Conservation (phyloP, 192 early-diverging fungal genomes). For the Pilaira anomala region DNA sequence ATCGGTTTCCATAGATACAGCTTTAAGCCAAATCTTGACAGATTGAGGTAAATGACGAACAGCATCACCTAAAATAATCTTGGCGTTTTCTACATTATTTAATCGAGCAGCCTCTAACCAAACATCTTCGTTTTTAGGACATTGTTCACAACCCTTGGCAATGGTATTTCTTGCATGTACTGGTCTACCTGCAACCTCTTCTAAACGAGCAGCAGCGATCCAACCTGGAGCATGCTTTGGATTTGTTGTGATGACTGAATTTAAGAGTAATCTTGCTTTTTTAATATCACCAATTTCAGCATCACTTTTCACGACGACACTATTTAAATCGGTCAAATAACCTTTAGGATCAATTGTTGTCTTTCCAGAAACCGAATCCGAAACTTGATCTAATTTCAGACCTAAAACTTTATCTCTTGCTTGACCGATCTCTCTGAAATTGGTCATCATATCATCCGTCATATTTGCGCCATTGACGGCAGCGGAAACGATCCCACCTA, state of each 20-base stretch:
- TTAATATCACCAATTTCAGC: constrained; percentile 88
- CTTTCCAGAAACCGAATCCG: constrained; percentile 82
- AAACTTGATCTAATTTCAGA: constrained; percentile 87
- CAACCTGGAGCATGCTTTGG: constrained; percentile 96
- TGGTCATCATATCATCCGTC: constrained; percentile 61
- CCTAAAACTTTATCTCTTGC: constrained; percentile 90
- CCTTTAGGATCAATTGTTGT: constrained; percentile 94
- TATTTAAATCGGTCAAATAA: constrained; percentile 91
- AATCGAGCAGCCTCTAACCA: constrained; percentile 96
- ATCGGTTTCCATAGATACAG: constrained; percentile 82
- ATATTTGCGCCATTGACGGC: constrained; percentile 24
- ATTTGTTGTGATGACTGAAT: constrained; percentile 89
- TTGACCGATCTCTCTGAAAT: constrained; percentile 90
- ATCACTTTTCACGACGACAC: constrained; percentile 72
- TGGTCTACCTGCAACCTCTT: constrained; percentile 87
- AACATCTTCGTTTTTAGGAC: constrained; percentile 90
- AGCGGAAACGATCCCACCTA: constrained; percentile 61
- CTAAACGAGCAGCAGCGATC: constrained; percentile 96
- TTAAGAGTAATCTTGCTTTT: constrained; percentile 82
- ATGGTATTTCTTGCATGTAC: constrained; percentile 83
- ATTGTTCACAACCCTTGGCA: constrained; percentile 90
- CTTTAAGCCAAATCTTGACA: constrained; percentile 90
- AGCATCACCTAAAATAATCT: constrained; percentile 87
- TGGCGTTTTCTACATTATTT: constrained; percentile 79
- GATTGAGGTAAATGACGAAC: constrained; percentile 86